Conservation (phyloP, 192 early-diverging fungal species). For the Kappamyces sp. region DNA sequence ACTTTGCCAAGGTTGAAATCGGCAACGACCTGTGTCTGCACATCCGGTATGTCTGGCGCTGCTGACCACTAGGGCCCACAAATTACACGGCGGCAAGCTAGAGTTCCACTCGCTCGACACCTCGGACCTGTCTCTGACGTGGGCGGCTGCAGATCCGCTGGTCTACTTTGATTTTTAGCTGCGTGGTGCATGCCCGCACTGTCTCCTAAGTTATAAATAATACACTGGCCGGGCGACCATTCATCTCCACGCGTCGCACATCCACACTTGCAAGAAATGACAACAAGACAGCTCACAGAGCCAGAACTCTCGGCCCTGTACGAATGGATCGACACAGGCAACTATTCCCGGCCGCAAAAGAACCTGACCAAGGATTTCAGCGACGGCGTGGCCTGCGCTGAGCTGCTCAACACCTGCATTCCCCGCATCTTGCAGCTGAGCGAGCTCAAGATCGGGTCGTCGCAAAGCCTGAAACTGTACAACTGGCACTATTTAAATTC, state of each 20-base stretch:
- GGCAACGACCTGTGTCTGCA: conserved; percentile 1
- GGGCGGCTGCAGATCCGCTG: neutral
- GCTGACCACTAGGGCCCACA: neutral
- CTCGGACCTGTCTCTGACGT: neutral
- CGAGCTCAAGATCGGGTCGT: conserved; percentile 50
- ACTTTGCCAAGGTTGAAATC: conserved; percentile 6
- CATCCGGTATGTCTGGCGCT: too few species aligned
- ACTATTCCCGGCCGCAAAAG: conserved; percentile 43
- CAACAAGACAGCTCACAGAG: conserved; percentile 7
- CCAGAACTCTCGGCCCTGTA: conserved; percentile 29
- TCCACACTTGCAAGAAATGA: too few species aligned
- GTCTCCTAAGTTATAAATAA: too few species aligned
- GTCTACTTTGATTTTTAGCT: conserved; percentile 11
- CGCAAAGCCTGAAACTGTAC: conserved; percentile 46
- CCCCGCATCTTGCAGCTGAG: conserved; percentile 50
- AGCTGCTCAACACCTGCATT: conserved; percentile 43
- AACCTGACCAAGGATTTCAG: conserved; percentile 51
- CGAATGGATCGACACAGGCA: conserved; percentile 49
- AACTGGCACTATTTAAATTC: conserved; percentile 54
- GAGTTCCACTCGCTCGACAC: conserved; percentile 8
- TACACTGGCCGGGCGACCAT: too few species aligned
- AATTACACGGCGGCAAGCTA: neutral
- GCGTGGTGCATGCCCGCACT: too few species aligned
- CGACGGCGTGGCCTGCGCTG: conserved; percentile 48
- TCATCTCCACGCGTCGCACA: too few species aligned